These are phyloP conservation scores for Fusarium cicatricum DNA, from an alignment of 2,329 filamentous ascomycete species.

Conservation along the genomic window DNA sequence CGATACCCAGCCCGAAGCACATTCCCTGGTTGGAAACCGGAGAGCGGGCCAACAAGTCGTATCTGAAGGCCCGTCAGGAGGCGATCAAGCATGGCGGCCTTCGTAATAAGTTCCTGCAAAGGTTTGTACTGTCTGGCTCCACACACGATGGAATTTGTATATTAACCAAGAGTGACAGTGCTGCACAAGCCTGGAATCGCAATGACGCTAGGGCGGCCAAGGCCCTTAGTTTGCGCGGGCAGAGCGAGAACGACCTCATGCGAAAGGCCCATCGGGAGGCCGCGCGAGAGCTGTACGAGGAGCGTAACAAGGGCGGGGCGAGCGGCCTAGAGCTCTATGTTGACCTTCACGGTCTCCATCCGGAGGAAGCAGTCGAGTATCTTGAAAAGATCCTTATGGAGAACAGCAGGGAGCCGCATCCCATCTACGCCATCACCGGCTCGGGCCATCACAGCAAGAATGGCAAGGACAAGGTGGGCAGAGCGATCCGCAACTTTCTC, in stretches of 20 bases:
- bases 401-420: conserved; percentile 75
- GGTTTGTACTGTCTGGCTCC: conserved; percentile 59
- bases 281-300: conserved; percentile 89
- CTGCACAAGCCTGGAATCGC: conserved; percentile 97
- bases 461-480: conserved; percentile 97
- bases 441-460: conserved; percentile 99
- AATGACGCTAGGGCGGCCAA: conserved; percentile 97
- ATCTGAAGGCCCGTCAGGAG: conserved; percentile 93
- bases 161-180: conserved; percentile 59
- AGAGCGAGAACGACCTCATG: conserved; percentile 98
- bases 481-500: conserved; percentile 87
- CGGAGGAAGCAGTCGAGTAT: conserved; percentile 95
- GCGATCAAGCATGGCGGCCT: conserved; percentile 97
- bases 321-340: conserved; percentile 82
- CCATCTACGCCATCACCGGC: conserved; percentile 95
- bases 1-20: conserved; percentile 87
- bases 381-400: conserved; percentile 87
- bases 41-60: conserved; percentile 87
- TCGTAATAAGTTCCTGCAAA: conserved; percentile 96
- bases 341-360: conserved; percentile 97
- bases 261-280: conserved; percentile 95
- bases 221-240: conserved; percentile 89
- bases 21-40: conserved; percentile 98
- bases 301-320: conserved; percentile 78
- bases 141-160: neutral